Percentiles rank a stretch among this genome's conserved stretches.
Evolutionary conservation across 495 filamentous ascomycete genomes (phyloP).

Genomic region (Chlorociboria aeruginascens): DNA sequence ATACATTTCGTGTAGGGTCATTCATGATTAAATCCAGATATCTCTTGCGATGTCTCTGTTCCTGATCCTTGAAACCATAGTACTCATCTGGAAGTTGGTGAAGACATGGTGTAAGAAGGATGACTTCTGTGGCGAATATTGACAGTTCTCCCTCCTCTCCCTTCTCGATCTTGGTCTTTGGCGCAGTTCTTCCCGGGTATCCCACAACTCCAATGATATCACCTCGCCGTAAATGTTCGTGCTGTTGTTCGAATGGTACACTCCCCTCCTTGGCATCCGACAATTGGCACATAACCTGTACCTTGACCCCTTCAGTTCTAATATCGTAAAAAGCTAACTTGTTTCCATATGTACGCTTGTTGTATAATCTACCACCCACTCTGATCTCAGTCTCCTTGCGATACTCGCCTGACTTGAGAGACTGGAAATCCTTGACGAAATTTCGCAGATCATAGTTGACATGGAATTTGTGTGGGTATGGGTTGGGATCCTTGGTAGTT

Average conservation of each 20-base stretch:
- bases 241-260: conserved; percentile 69
- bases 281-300: conserved; percentile 86
- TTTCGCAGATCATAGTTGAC: conserved; percentile 66
- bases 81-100: conserved; percentile 87
- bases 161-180: conserved; percentile 60
- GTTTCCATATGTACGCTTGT: conserved; percentile 66
- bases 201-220: conserved; percentile 86
- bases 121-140: conserved; percentile 79
- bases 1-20: conserved; percentile 64
- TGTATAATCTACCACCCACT: conserved; percentile 78
- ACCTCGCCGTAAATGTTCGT: conserved; percentile 79
- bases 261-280: conserved; percentile 49
- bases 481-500: conserved; percentile 67
- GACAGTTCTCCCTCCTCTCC: conserved; percentile 78
- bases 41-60: conserved; percentile 80
- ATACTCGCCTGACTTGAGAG: conserved; percentile 77
- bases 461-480: conserved; percentile 96
- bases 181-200: conserved; percentile 78
- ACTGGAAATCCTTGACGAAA: conserved; percentile 60
- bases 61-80: conserved; percentile 89
- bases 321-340: conserved; percentile 94
- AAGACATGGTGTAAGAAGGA: conserved; percentile 80
- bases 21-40: conserved; percentile 98
- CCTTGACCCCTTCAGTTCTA: conserved; percentile 66
- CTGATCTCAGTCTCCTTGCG: conserved; percentile 58